These are phyloP conservation scores for Penicillium silybi DNA, from an alignment of 495 filamentous ascomycete species.

Conservation along the genomic window DNA sequence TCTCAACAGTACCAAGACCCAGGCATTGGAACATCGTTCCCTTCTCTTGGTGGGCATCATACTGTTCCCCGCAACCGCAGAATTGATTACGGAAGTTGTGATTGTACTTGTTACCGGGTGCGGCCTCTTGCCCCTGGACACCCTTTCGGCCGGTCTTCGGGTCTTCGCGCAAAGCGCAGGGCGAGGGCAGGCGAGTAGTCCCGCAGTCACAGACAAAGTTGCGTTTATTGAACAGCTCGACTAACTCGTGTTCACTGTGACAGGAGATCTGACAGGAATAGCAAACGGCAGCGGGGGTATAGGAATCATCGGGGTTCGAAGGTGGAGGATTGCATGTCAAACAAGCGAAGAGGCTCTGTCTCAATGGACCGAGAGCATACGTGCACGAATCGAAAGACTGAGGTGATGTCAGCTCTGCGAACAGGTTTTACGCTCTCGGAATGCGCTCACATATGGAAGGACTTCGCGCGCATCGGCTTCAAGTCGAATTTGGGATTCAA, in stretches of 20 bases:
- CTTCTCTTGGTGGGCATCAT: constrained; percentile 79
- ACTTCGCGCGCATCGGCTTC: constrained; percentile 93
- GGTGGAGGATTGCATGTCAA: constrained; percentile 88
- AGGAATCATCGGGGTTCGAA: constrained; percentile 52
- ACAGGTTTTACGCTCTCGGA: background rate
- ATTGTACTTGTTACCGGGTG: constrained; percentile 79
- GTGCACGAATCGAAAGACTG: constrained; percentile 93
- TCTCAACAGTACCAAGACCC: constrained; percentile 72
- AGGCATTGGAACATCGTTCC: constrained; percentile 99
- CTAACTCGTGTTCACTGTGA: constrained; percentile 90
- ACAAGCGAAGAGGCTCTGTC: constrained; percentile 85
- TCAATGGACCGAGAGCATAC: constrained; percentile 75
- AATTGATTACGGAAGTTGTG: constrained; percentile 92
- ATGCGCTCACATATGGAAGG: constrained; percentile 72
- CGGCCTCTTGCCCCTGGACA: constrained; percentile 69
- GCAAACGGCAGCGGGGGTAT: constrained; percentile 79
- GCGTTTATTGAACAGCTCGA: constrained; percentile 94
- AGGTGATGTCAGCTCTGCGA: constrained; percentile 6
- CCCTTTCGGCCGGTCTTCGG: constrained; percentile 69
- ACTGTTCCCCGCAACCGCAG: constrained; percentile 83
- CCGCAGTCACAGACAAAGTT: constrained; percentile 97
- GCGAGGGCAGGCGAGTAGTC: constrained; percentile 70
- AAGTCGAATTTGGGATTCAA: constrained; percentile 81
- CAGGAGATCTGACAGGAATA: constrained; percentile 96
- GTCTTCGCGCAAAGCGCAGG: constrained; percentile 76